Base-by-base conservation (phyloP, 495 filamentous ascomycete genomes). In the Penicillium lividum region DNA sequence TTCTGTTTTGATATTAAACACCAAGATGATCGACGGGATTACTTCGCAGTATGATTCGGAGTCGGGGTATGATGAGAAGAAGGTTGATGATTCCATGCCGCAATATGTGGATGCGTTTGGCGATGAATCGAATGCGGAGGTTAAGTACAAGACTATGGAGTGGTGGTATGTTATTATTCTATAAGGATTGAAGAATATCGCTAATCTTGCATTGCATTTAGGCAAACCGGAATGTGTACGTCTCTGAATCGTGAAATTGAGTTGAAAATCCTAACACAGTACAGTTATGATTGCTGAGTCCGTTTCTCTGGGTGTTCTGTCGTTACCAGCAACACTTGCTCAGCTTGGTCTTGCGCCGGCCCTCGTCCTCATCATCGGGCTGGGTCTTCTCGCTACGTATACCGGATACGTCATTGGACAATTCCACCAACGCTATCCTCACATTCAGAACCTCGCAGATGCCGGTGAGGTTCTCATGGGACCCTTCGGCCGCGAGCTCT, bases 391-490 rank as follows among this genome's bases (percentile, higher is more conserved):
- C 10, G 84, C 89, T 42, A 86, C 86, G 1, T 75, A 74, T 42
- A 69, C 72, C 15, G 70, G 67, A 36, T 73, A 71, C 54, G 60
- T 70, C 1, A 69, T 76, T 36, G 65, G 57, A 16, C 69, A 73
- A 49, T 71, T 75, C 59, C 63, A 64, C n/a, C 55, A 62, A 29
- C 62, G 61, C 10, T 75, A 76, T 33, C 69, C 69, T 4, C 73
- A 84, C 15, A 82, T 92, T n/a, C 74, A 84, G 62, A 84, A 85
- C 69, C 86, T 91, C 63, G 86, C 85, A n/a, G 89, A 94, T 62
- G 88, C 83, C 1, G 86, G 86, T n/a, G 70, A 82, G 27, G 72
- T 93, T 54, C 76, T 92, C 44, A 77, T 86, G 67, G 89, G 88
- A 5, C 73, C 63, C 4, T 70, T 83, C 31, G 88, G 88, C 0